Conservation (phyloP, 2,329 filamentous ascomycete genomes). For the Whalleya microplaca region DNA sequence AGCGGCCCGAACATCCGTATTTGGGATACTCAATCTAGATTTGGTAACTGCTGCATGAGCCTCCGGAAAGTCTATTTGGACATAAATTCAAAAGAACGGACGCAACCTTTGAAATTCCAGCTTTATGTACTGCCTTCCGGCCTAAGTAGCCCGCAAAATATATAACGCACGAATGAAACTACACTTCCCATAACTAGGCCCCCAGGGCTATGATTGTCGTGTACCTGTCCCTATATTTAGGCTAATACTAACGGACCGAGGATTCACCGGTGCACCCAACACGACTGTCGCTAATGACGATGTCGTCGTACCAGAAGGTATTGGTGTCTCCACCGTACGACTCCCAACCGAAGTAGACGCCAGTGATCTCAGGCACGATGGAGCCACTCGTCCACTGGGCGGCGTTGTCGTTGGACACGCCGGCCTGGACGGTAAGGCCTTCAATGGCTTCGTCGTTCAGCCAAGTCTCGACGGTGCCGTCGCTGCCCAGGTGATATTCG, state of each 20-base stretch:
- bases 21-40: constrained; percentile 5
- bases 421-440: constrained; percentile 53
- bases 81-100: neutral
- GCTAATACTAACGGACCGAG: constrained; percentile 11
- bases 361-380: constrained; percentile 56
- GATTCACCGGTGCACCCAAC: constrained; percentile 47
- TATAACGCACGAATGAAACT: no score
- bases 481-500: constrained; percentile 62
- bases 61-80: constrained; percentile 4
- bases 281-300: constrained; percentile 53
- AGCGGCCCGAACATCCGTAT: no score
- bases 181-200: neutral
- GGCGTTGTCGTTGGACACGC: constrained; percentile 54
- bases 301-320: constrained; percentile 67
- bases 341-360: constrained; percentile 66
- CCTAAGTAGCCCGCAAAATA: constrained; percentile 5
- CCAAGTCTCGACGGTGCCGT: constrained; percentile 65
- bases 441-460: constrained; percentile 55
- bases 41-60: constrained; percentile 6
- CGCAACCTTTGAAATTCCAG: neutral
- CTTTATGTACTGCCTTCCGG: constrained; percentile 4
- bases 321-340: constrained; percentile 63
- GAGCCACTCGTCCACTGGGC: constrained; percentile 55
- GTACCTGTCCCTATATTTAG: no score
- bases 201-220: no score